phyloP scores from a whole-genome alignment of 1,284 basidiomycete genomes.

The Malassezia restricta region DNA sequence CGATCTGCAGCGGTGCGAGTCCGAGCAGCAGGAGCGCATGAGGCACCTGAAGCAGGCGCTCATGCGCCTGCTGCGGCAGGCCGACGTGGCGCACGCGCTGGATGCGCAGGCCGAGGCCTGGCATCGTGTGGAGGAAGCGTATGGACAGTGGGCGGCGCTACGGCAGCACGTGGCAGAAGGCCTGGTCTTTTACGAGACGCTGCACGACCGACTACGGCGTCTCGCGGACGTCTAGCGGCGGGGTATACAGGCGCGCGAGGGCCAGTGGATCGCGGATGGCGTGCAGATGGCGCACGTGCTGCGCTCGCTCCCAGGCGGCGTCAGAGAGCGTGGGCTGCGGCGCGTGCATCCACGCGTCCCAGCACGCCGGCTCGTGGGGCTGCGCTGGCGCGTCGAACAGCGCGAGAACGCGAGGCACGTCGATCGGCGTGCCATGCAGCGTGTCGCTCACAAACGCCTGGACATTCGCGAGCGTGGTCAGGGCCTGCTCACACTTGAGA shows the following conservation, averaged over 20 bases:
- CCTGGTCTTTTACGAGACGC: constrained; percentile 4
- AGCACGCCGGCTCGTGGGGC: background rate
- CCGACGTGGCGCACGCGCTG: background rate
- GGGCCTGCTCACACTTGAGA: background rate
- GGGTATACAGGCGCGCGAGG: no score
- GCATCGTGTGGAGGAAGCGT: background rate
- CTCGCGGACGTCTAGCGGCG: background rate
- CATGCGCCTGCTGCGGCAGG: background rate
- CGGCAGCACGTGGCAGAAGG: background rate
- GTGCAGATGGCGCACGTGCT: background rate
- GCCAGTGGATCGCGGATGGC: background rate
- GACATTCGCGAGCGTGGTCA: background rate
- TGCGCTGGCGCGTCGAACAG: background rate
- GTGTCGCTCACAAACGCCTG: background rate
- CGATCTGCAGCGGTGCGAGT: background rate
- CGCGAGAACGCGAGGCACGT: background rate
- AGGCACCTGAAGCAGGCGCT: background rate
- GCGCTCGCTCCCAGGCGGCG: background rate
- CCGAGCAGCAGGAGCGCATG: background rate
- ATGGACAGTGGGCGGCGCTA: background rate
- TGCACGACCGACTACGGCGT: background rate
- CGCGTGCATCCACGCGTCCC: background rate
- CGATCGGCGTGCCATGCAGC: background rate
- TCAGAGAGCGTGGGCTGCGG: background rate
- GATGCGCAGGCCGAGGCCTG: constrained; percentile 1